Conservation (phyloP, 768 basidiomycete genomes). For the Boletus rufocinnamomeus region DNA sequence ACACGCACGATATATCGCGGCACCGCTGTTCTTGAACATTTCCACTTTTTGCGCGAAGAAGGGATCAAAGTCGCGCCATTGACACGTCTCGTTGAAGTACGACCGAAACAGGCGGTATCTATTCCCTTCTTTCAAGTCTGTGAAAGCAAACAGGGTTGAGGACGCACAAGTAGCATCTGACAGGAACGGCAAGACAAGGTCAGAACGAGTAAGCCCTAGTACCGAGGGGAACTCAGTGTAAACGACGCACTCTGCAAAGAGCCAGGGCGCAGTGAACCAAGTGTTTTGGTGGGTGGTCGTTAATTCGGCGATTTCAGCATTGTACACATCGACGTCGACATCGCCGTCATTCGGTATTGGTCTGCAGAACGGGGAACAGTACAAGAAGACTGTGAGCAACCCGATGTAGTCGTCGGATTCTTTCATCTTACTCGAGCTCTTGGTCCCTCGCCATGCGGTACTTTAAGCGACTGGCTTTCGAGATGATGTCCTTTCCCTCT, state of each 20-base stretch:
- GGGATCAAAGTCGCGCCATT: constrained; percentile 82
- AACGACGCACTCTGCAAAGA: constrained; percentile 84
- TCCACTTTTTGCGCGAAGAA: constrained; percentile 79
- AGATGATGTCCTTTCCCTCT: constrained; percentile 82
- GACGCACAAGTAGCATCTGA: constrained; percentile 73
- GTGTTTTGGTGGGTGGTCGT: constrained; percentile 52
- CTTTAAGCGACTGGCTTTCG: constrained; percentile 73
- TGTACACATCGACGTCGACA: constrained; percentile 70
- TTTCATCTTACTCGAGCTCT: constrained; percentile 55
- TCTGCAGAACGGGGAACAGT: constrained; percentile 38
- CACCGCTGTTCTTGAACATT: constrained; percentile 77
- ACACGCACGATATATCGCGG: constrained; percentile 73
- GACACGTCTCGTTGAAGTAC: constrained; percentile 62
- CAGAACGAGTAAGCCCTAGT: constrained; percentile 1
- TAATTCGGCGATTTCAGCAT: constrained; percentile 62
- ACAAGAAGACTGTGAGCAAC: background rate
- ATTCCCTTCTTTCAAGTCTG: background rate
- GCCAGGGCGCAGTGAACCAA: constrained; percentile 94
- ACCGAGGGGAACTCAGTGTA: background rate
- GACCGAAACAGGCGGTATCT: constrained; percentile 86
- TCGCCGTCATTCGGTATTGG: constrained; percentile 77
- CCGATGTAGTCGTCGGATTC: background rate
- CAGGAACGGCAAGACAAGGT: background rate
- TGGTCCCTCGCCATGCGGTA: constrained; percentile 86
- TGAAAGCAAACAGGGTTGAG: background rate